Evolutionary conservation across 2,329 filamentous ascomycete species (phyloP), one percentile per base, ranked within the genome.

Genomic region (Colletotrichum tropicicola): DNA sequence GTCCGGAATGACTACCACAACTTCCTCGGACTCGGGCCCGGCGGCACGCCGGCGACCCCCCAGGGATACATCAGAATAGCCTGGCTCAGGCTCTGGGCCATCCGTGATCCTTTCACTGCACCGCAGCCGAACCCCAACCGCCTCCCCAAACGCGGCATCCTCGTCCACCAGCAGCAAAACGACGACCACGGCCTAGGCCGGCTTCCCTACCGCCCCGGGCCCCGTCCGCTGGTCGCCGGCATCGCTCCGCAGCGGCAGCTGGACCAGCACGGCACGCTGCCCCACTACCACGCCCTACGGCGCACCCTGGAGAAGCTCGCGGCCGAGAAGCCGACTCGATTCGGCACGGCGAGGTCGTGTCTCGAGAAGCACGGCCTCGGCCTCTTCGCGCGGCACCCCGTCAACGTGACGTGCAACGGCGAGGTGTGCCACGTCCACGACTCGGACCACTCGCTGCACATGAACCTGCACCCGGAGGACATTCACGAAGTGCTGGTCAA

Each of bases 201-300:
- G 30, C 82, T 96, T 0, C 88, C 91, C 1, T 83, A 83, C 60
- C 89, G 93, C 0, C 73, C 77, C 3, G 91, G 90, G 0, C 81
- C 84, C 1, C 86, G 92, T 1, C 93, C 93, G 1, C 74, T 78
- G 3, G 90, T 94, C 9, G 86, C 83, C 41, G 93, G 93, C 51
- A 92, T 97, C 62, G 93, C 92, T 1, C 93, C 93, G 0, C 93
- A 97, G 72, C 86, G 93, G 3, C 93, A 97, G 77, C 82, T 90
- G 17, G 87, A 91, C 74, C 92, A 97, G 73, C 83, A 83, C 41
- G 87, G 87, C 10, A 82, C 82, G 5, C 62, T 74, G 5, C 73
- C 77, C 13, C 86, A 88, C 73, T 89, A 90, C 74, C 73, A 79
- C n/a, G 75, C 79, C 13, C 82, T 93, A 4, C 81, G 84, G 2